Percentiles rank a stretch among this genome's conserved stretches.
phyloP scores from a whole-genome alignment of 1,284 basidiomycete species.

The Moesziomyces sp. region DNA sequence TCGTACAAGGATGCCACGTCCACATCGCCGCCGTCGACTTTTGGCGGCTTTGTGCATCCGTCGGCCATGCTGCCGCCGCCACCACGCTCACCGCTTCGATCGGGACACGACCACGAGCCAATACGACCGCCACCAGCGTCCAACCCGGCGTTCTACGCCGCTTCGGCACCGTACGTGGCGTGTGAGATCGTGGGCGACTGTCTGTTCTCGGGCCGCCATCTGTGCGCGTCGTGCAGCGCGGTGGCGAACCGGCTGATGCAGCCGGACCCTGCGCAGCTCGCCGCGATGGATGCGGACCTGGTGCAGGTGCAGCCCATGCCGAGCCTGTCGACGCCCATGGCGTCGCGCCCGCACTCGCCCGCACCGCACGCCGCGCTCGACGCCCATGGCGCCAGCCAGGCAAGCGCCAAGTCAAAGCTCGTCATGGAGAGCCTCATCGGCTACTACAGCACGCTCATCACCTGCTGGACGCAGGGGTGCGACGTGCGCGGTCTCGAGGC shows the following conservation, averaged over 20 bases:
- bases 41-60: not conserved
- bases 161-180: slow-evolving; percentile 1
- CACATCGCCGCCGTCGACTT: not conserved
- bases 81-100: slow-evolving; percentile 2
- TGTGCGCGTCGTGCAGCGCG: slow-evolving; percentile 32
- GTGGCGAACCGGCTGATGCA: slow-evolving; percentile 44
- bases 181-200: slow-evolving; percentile 47
- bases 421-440: slow-evolving; percentile 44
- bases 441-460: slow-evolving; percentile 45
- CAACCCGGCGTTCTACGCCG: not conserved
- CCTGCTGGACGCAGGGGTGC: slow-evolving; percentile 40
- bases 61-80: slow-evolving; percentile 11
- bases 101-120: slow-evolving; percentile 4
- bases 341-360: slow-evolving; percentile 26
- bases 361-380: slow-evolving; percentile 1
- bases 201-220: slow-evolving; percentile 35
- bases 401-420: slow-evolving; percentile 22
- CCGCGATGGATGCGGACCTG: slow-evolving; percentile 24
- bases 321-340: slow-evolving; percentile 35
- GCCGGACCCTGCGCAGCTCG: slow-evolving; percentile 20
- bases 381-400: not conserved
- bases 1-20: not conserved
- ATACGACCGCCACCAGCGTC: not conserved
- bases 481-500: slow-evolving; percentile 38
- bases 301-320: slow-evolving; percentile 31